These are phyloP conservation scores for Ceratocystis cubensis DNA, from an alignment of 2,329 filamentous ascomycete genomes.

Conservation along the genomic window DNA sequence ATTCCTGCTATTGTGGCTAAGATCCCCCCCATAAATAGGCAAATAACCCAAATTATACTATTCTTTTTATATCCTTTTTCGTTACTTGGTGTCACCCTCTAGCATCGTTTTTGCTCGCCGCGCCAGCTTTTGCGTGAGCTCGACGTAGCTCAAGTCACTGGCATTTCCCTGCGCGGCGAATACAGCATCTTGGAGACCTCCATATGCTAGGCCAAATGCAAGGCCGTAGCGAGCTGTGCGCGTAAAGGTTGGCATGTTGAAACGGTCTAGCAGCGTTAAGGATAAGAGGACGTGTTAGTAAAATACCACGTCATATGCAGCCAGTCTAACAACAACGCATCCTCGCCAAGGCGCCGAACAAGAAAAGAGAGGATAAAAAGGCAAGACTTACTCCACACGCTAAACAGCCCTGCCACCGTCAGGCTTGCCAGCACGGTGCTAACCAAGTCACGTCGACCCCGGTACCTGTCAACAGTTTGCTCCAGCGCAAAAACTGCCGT, in stretches of 20 bases:
- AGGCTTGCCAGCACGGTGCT: slow-evolving; percentile 74
- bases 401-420: slow-evolving; percentile 75
- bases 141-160: slow-evolving; percentile 52
- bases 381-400: slow-evolving; percentile 58
- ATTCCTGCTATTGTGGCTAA: too few species aligned
- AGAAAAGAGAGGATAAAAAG: not conserved
- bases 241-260: slow-evolving; percentile 63
- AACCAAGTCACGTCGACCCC: slow-evolving; percentile 58
- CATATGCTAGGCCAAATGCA: slow-evolving; percentile 65
- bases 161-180: slow-evolving; percentile 56
- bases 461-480: slow-evolving; percentile 67
- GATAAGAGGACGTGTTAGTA: not conserved
- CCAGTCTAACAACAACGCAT: not conserved
- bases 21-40: too few species aligned
- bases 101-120: not conserved
- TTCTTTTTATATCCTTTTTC: not conserved
- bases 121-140: slow-evolving; percentile 27
- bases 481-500: slow-evolving; percentile 69
- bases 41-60: not conserved
- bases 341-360: not conserved
- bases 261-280: slow-evolving; percentile 45
- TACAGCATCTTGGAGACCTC: slow-evolving; percentile 65
- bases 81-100: not conserved
- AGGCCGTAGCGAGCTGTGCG: slow-evolving; percentile 71
- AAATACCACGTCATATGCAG: not conserved